Evolutionary conservation across 805 yeast genomes (phyloP).

Genomic region (Saturnispora zaruensis): DNA sequence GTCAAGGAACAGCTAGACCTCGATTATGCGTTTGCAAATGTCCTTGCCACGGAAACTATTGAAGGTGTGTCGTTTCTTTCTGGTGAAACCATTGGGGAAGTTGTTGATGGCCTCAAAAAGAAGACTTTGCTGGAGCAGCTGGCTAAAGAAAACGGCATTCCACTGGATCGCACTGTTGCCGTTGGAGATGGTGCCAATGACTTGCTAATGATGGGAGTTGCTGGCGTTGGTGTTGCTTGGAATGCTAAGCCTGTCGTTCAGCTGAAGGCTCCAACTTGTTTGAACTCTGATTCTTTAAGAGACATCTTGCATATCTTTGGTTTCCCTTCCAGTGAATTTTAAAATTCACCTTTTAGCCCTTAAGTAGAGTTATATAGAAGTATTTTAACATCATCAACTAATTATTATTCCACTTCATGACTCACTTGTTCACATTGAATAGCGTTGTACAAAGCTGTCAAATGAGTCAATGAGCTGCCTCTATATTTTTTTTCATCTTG

Average conservation of each 20-base stretch:
- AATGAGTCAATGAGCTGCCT: background rate
- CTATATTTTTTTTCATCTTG: background rate
- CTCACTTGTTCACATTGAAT: background rate
- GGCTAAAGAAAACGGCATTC: slow-evolving; percentile 46
- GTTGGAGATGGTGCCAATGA: slow-evolving; percentile 98
- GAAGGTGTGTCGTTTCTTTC: slow-evolving; percentile 41
- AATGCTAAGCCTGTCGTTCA: slow-evolving; percentile 95
- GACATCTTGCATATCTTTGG: slow-evolving; percentile 82
- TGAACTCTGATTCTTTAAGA: slow-evolving; percentile 63
- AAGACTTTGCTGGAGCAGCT: slow-evolving; percentile 61
- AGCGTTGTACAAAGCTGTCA: background rate
- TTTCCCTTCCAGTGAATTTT: slow-evolving; percentile 48
- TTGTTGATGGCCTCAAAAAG: slow-evolving; percentile 81
- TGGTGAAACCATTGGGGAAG: slow-evolving; percentile 71
- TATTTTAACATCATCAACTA: background rate
- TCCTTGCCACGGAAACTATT: slow-evolving; percentile 36
- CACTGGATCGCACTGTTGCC: slow-evolving; percentile 54
- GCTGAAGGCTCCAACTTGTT: slow-evolving; percentile 65
- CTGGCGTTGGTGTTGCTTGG: slow-evolving; percentile 96
- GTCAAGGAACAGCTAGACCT: slow-evolving; percentile 59
- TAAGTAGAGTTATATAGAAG: background rate
- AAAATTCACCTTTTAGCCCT: background rate
- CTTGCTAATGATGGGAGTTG: slow-evolving; percentile 79
- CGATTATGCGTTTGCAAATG: slow-evolving; percentile 87
- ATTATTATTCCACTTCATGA: too few relatives aligned